A percentile compares a stretch with the other conserved stretches of the same genome.
Conservation (phyloP, 2,329 filamentous ascomycete species). For the Fusarium sp. region DNA sequence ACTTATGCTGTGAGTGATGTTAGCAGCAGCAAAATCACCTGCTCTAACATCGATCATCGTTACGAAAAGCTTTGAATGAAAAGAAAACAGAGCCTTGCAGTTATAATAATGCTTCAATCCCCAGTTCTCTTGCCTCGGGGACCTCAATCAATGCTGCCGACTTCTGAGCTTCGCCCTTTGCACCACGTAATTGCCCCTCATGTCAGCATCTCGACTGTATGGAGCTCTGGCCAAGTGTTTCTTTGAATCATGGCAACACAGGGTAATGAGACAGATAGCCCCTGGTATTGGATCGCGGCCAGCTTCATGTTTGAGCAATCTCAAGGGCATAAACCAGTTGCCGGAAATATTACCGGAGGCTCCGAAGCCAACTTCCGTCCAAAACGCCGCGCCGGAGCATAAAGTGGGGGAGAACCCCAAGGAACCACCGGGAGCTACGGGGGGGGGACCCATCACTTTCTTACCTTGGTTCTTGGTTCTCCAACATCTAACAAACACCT, state of each 20-base stretch:
- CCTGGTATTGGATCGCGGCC: no score
- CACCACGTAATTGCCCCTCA: neutral
- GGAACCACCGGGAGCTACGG: constrained; percentile 28
- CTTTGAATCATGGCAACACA: neutral
- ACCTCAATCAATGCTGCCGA: neutral
- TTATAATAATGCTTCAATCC: neutral
- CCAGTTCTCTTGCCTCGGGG: neutral
- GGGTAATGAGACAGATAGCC: neutral
- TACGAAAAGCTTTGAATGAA: neutral
- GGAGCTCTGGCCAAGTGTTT: neutral
- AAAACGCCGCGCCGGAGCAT: constrained; percentile 19
- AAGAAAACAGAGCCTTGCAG: neutral
- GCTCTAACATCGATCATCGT: neutral
- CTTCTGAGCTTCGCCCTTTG: neutral
- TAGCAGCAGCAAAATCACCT: no score
- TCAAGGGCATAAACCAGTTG: neutral
- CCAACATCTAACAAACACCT: constrained; percentile 1
- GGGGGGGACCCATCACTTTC: constrained; percentile 2
- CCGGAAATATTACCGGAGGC: neutral
- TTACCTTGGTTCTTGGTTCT: neutral
- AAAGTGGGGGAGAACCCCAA: constrained; percentile 32
- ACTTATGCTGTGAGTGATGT: neutral
- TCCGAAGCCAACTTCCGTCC: constrained; percentile 21
- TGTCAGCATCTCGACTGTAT: neutral
- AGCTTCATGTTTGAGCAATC: neutral